phyloP scores from a whole-genome alignment of 257 asterid species.

The Solanum pinnatisectum region DNA sequence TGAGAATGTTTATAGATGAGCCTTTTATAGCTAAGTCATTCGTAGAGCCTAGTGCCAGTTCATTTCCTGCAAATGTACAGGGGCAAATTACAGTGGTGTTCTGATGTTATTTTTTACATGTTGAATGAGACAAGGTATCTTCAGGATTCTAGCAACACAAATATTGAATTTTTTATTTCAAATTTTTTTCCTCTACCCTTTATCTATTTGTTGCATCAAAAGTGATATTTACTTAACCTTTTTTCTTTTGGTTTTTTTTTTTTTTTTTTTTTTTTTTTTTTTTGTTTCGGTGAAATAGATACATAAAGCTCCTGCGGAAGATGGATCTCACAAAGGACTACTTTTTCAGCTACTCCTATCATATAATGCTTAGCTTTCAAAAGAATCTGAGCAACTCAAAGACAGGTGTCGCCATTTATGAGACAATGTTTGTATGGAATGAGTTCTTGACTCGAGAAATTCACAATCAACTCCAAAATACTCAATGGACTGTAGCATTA shows the following conservation, averaged over 20 bases:
- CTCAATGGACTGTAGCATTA: conserved; percentile 84
- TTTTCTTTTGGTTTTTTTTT: not conserved
- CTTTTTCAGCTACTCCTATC: conserved; percentile 94
- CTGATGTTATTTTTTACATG: conserved; percentile 54
- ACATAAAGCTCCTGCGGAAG: conserved; percentile 72
- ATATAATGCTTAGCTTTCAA: conserved; percentile 83
- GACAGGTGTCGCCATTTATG: conserved; percentile 43
- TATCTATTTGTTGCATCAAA: not conserved
- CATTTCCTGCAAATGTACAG: conserved; percentile 48
- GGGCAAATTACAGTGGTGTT: conserved; percentile 51
- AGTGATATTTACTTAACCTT: conserved; percentile 18
- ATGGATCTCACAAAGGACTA: conserved; percentile 97
- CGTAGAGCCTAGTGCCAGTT: conserved; percentile 34
- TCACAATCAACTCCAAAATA: conserved; percentile 67
- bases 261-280: conserved; percentile 10
- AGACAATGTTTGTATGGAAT: conserved; percentile 94
- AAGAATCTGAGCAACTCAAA: conserved; percentile 66
- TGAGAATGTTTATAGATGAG: not conserved
- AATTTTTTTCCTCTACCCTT: not conserved
- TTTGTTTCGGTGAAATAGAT: conserved; percentile 47
- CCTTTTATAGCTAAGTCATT: conserved; percentile 29
- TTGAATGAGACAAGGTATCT: conserved; percentile 67
- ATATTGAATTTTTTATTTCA: conserved; percentile 11
- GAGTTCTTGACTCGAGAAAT: conserved; percentile 85
- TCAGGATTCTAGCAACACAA: conserved; percentile 37